These are phyloP conservation scores for Paraglomus brasilianum DNA, from an alignment of 192 early-diverging fungal genomes.

Conservation along the genomic window DNA sequence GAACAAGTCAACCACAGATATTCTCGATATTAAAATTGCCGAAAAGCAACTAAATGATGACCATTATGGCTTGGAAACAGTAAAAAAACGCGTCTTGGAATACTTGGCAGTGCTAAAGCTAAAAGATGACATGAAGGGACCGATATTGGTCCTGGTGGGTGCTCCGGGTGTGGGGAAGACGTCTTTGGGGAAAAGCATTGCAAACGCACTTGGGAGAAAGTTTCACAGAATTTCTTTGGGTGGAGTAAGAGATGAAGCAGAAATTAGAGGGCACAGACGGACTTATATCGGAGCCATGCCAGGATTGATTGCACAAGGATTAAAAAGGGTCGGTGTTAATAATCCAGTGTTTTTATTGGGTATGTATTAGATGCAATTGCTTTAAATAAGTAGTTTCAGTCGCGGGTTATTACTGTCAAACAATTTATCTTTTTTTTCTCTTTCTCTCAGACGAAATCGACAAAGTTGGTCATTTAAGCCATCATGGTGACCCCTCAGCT, in stretches of 20 bases:
- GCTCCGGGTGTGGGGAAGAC: constrained; percentile 77
- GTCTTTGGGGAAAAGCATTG: constrained; percentile 77
- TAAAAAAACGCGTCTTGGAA: constrained; percentile 81
- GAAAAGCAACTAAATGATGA: constrained; percentile 71
- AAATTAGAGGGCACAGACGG: constrained; percentile 83
- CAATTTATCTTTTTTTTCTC: neutral
- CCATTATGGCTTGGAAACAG: constrained; percentile 78
- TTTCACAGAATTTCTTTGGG: constrained; percentile 84
- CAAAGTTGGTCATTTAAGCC: constrained; percentile 64
- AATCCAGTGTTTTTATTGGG: constrained; percentile 80
- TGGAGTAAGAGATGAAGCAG: constrained; percentile 84
- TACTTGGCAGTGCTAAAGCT: constrained; percentile 81
- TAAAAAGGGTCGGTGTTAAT: constrained; percentile 66
- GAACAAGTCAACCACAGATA: constrained; percentile 57
- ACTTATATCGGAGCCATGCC: constrained; percentile 88
- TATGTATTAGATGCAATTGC: constrained; percentile 34
- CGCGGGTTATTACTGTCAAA: neutral
- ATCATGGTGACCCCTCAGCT: constrained; percentile 74
- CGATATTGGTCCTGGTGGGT: constrained; percentile 75
- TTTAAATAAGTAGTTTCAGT: too few species aligned
- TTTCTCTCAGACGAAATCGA: constrained; percentile 72
- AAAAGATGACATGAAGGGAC: constrained; percentile 67
- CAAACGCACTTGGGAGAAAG: constrained; percentile 68
- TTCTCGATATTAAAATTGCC: constrained; percentile 66
- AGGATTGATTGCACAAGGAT: constrained; percentile 73